A percentile compares a stretch with the other conserved stretches of the same genome.
These are phyloP conservation scores for Pecoramyces ruminantium DNA, from an alignment of 192 early-diverging fungal species.

Conservation along the genomic window DNA sequence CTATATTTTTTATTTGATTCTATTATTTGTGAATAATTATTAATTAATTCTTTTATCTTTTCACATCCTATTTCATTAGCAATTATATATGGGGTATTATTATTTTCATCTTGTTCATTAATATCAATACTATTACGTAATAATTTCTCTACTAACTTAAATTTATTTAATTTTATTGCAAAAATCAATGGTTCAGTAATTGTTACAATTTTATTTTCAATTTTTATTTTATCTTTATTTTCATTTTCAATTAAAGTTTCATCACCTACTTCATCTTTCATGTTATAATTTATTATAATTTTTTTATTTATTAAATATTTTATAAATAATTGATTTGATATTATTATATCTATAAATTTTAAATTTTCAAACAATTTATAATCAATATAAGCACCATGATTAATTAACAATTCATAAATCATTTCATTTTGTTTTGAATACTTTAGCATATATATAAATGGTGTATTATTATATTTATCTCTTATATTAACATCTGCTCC, in stretches of 20 bases:
- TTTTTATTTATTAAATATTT: neutral
- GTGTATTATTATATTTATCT: neutral
- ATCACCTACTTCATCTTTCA: neutral
- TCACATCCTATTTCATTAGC: no score
- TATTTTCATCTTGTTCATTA: neutral
- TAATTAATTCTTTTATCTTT: no score
- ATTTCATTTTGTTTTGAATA: neutral
- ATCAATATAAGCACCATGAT: neutral
- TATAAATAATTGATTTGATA: neutral
- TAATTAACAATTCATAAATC: neutral
- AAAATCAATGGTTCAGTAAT: neutral
- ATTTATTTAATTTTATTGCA: neutral
- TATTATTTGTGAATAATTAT: no score
- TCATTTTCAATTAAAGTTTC: neutral
- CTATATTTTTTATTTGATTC: no score
- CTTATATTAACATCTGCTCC: neutral
- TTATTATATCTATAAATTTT: neutral
- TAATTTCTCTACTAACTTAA: neutral
- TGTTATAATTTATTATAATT: neutral
- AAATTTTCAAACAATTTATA: neutral
- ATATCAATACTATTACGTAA: neutral
- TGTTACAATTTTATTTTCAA: no score
- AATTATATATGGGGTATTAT: no score
- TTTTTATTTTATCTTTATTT: no score
- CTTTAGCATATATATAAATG: neutral